Percentiles rank a stretch among this genome's conserved stretches.
Evolutionary conservation across 306 rosid species (phyloP).

Genomic region (Quercus robur): DNA sequence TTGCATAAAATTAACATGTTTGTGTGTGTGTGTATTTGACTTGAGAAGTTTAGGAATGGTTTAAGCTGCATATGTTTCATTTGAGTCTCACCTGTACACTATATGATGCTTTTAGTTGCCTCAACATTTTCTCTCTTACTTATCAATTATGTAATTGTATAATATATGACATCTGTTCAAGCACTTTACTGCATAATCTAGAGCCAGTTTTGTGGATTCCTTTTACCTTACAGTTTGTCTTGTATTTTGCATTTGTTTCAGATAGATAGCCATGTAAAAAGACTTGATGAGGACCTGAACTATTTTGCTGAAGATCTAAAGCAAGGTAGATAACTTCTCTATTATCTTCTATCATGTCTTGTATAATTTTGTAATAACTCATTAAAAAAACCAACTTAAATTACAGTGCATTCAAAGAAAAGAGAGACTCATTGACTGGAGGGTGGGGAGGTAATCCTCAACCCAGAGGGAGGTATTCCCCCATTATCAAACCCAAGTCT

Average conservation of each 20-base stretch:
- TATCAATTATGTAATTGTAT: background rate
- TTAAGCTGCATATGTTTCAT: background rate
- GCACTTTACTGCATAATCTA: background rate
- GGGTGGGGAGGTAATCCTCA: too few species aligned
- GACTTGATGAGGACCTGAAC: slow-evolving; percentile 92
- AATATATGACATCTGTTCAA: background rate
- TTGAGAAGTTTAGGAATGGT: background rate
- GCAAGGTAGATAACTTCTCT: slow-evolving; percentile 63
- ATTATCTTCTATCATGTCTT: slow-evolving; percentile 10
- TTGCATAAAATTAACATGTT: too few species aligned
- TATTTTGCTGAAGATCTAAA: slow-evolving; percentile 92
- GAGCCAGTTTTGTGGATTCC: background rate
- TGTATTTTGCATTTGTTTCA: slow-evolving; percentile 39
- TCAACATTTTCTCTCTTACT: background rate
- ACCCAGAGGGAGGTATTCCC: too few species aligned
- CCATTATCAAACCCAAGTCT: too few species aligned
- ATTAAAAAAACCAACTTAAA: too few species aligned
- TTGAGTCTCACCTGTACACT: background rate
- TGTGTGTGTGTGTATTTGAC: too few species aligned
- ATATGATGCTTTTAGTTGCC: background rate
- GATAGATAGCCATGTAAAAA: slow-evolving; percentile 95
- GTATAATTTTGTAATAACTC: background rate
- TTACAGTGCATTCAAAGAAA: too few species aligned
- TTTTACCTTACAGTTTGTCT: slow-evolving; percentile 16
- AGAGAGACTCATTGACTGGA: too few species aligned